Evolutionary conservation across 2,329 filamentous ascomycete species (phyloP).

Genomic region (Phialophora tarda): DNA sequence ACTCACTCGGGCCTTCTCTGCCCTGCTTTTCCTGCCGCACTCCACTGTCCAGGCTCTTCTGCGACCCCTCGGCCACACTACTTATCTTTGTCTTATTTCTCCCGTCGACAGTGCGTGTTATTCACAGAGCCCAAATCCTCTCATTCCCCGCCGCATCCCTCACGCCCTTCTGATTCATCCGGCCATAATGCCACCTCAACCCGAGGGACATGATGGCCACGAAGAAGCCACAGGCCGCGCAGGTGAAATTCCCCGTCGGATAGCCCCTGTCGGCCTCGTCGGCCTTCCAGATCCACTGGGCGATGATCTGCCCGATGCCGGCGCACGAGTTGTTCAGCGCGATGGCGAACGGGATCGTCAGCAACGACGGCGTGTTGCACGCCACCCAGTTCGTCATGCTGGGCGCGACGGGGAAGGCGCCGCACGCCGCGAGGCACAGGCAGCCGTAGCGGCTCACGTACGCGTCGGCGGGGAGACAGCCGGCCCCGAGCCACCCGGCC

Average conservation of each 20-base stretch:
- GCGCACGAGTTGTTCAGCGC: slow-evolving; percentile 72
- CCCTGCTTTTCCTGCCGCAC: not conserved
- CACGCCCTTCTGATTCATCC: slow-evolving; percentile 34
- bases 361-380: slow-evolving; percentile 69
- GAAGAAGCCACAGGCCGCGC: slow-evolving; percentile 39
- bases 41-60: not conserved
- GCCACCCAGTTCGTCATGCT: slow-evolving; percentile 74
- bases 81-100: not conserved
- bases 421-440: slow-evolving; percentile 69
- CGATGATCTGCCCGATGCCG: slow-evolving; percentile 72
- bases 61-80: not conserved
- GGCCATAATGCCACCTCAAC: slow-evolving; percentile 32
- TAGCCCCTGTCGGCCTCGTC: slow-evolving; percentile 66
- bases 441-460: slow-evolving; percentile 70
- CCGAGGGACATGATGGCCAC: slow-evolving; percentile 28
- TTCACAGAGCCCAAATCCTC: slow-evolving; percentile 29
- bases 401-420: slow-evolving; percentile 71
- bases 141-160: slow-evolving; percentile 32
- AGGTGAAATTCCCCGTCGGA: slow-evolving; percentile 68
- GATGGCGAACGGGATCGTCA: slow-evolving; percentile 70
- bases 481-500: slow-evolving; percentile 66
- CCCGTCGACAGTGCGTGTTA: no score
- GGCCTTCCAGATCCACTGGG: slow-evolving; percentile 75
- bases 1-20: not conserved
- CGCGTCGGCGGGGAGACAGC: slow-evolving; percentile 64